Evolutionary conservation across 306 rosid species (phyloP).

Genomic region (Prunus armeniaca): DNA sequence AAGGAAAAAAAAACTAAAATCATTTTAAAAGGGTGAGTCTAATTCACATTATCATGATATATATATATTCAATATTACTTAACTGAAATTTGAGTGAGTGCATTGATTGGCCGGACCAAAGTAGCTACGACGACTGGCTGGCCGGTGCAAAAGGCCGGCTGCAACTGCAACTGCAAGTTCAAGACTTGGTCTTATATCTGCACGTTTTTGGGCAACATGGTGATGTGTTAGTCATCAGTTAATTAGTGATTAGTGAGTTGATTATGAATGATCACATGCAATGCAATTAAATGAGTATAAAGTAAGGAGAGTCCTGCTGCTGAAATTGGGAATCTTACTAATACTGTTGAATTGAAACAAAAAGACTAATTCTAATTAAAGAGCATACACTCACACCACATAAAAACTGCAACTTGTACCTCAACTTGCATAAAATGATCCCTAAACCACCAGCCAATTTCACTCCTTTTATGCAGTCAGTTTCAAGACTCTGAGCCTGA

Average conservation of each 20-base stretch:
- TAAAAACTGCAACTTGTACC: slow-evolving; percentile 40
- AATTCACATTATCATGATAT: not conserved
- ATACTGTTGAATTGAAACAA: not conserved
- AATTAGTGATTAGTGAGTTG: too few species aligned
- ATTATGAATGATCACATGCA: too few species aligned
- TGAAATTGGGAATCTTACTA: not conserved
- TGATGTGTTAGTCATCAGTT: not conserved
- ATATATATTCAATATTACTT: too few species aligned
- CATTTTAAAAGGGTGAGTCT: not conserved
- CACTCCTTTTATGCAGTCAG: slow-evolving; percentile 37
- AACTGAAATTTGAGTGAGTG: not conserved
- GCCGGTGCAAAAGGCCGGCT: slow-evolving; percentile 11
- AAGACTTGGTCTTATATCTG: slow-evolving; percentile 19
- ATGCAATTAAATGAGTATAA: too few species aligned
- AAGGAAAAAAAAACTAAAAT: not conserved
- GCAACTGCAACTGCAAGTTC: not conserved
- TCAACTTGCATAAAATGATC: slow-evolving; percentile 42
- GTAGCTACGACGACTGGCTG: not conserved
- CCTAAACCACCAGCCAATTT: slow-evolving; percentile 27
- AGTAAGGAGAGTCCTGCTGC: too few species aligned
- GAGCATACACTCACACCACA: slow-evolving; percentile 16
- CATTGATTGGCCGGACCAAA: not conserved
- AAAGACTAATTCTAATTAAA: not conserved
- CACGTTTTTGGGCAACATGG: slow-evolving; percentile 2
- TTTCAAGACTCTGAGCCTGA: slow-evolving; percentile 29